Conservation (phyloP, 805 yeast species). For the Kodamaea jinghongensis region DNA sequence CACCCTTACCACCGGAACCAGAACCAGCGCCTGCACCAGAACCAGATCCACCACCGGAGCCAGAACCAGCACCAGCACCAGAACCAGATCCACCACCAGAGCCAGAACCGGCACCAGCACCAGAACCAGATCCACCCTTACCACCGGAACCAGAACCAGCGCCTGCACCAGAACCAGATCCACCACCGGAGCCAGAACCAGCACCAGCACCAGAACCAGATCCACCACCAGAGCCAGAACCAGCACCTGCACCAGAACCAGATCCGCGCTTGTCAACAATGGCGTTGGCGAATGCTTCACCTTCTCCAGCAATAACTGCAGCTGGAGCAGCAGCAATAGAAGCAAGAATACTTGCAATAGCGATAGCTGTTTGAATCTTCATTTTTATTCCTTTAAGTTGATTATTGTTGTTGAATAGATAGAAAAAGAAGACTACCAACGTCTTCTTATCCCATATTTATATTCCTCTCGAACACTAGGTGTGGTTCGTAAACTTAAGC, state of each 20-base stretch:
- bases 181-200: conserved; percentile 1
- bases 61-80: conserved; percentile 2
- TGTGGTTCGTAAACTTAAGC: no score
- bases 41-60: conserved; percentile 3
- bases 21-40: conserved; percentile 5
- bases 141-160: conserved; percentile 4
- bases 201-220: conserved; percentile 4
- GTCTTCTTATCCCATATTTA: background rate
- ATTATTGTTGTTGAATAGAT: background rate
- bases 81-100: background rate
- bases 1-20: no score
- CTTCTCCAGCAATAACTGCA: background rate
- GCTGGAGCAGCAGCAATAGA: conserved; percentile 5
- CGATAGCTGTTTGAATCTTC: conserved; percentile 5
- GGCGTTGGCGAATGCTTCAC: background rate
- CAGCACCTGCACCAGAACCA: conserved; percentile 7
- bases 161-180: conserved; percentile 1
- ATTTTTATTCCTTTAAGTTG: background rate
- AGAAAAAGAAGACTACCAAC: background rate
- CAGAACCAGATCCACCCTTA: conserved; percentile 2
- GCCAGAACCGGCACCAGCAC: conserved; percentile 5
- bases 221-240: conserved; percentile 4
- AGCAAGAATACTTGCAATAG: conserved; percentile 3
- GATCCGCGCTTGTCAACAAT: background rate
- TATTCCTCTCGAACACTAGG: background rate